Evolutionary conservation across 2,329 filamentous ascomycete species (phyloP), one percentile per base, ranked within the genome.

Genomic region (Coleophoma eucalyptorum): DNA sequence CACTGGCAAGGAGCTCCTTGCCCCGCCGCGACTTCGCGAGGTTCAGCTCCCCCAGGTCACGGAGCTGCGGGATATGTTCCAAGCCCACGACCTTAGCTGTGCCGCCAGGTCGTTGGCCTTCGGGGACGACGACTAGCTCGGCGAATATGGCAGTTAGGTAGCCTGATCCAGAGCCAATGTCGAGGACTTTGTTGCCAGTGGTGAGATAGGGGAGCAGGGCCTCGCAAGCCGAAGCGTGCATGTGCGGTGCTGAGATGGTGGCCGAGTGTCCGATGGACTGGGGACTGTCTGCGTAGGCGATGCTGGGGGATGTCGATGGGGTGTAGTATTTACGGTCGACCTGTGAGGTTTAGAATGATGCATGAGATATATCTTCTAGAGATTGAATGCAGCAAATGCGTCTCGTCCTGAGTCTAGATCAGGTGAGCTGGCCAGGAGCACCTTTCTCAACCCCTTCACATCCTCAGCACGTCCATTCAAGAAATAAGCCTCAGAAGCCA

Each of bases 141-240:
- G 91, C 92, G 7, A 97, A 70, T 0, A 97, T 84, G 61, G 95
- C 90, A 5, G 91, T 96, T 12, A 99, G 74, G 65, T 97, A 97
- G 0, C 89, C 89, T 2, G 81, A 87, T 0, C 89, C 89, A 43
- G 81, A 86, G 2, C 89, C 89, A 52, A 93, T 78, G 61, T 93
- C 89, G 2, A 93, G 76, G 1, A 90, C 75, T 58, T 87, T 70
- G 6, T 55, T 52, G 3, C 58, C 57, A 6, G 35, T 15, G 13
- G 13, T 11, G 7, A 87, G 73, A 64, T 72, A 77, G 1, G 77
- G 71, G 35, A 87, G 75, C 19, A 89, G 75, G 5, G 79, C 78
- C 64, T 87, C 83, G 60, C 75, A 78, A 21, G 85, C 85, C 20
- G 76, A 73, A 58, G 81, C 84, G 66, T 89, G 85, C 85, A 89